Percentiles rank a stretch among this genome's conserved stretches.
These are phyloP conservation scores for Gentiana straminea DNA, from an alignment of 257 asterid genomes.

Conservation along the genomic window DNA sequence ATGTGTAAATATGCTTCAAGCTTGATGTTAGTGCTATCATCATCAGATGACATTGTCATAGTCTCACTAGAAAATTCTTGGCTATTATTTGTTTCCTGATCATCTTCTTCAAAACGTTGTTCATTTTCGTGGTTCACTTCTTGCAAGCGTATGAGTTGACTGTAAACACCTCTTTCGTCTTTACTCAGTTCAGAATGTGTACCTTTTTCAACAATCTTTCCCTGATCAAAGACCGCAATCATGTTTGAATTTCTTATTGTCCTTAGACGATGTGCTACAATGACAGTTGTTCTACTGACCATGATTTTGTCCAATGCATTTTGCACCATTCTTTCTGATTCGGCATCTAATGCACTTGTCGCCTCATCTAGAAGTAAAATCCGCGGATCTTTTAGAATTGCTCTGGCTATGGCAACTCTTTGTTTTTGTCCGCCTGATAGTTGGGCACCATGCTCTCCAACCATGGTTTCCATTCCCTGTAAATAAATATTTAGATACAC, in stretches of 20 bases:
- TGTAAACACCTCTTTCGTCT: conserved; percentile 45
- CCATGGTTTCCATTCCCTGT: conserved; percentile 62
- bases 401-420: conserved; percentile 10
- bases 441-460: conserved; percentile 77
- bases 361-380: conserved; percentile 4
- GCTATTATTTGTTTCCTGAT: conserved; percentile 22
- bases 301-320: conserved; percentile 7
- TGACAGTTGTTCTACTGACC: conserved; percentile 6
- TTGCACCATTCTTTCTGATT: conserved; percentile 10
- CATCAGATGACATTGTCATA: conserved; percentile 38
- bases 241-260: too few relatives aligned
- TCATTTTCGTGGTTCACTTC: conserved; percentile 32
- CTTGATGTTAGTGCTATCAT: conserved; percentile 48
- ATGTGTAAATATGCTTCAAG: conserved; percentile 41
- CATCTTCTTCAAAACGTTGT: conserved; percentile 27
- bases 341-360: conserved; percentile 3
- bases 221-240: too few relatives aligned
- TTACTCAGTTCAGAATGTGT: conserved; percentile 33
- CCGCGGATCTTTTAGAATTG: conserved; percentile 6
- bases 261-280: conserved; percentile 9
- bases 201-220: conserved; percentile 13
- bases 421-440: conserved; percentile 62
- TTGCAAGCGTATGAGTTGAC: conserved; percentile 49
- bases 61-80: conserved; percentile 39
- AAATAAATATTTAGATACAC: conserved; percentile 2